phyloP scores from a whole-genome alignment of 2,329 filamentous ascomycete species.

The Hirsutella thompsonii region DNA sequence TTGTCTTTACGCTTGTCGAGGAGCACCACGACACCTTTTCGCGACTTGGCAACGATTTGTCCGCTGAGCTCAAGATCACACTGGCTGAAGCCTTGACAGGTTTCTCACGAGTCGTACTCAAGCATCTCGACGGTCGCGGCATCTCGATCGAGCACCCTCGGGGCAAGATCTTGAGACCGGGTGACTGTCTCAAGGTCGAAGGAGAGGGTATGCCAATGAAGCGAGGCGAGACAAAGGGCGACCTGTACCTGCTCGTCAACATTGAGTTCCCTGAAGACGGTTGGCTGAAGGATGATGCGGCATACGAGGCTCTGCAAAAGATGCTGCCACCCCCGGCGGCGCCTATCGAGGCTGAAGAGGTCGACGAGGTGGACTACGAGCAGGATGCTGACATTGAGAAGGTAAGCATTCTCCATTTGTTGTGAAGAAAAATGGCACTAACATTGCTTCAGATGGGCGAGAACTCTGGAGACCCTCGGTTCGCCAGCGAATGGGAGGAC shows the following conservation, averaged over 20 bases:
- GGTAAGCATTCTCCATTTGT: no score
- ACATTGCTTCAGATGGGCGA: constrained; percentile 49
- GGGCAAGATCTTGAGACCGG: constrained; percentile 71
- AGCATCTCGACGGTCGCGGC: constrained; percentile 85
- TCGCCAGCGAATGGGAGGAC: constrained; percentile 55
- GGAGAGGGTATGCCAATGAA: constrained; percentile 95
- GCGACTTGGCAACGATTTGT: constrained; percentile 72
- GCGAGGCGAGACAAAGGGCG: constrained; percentile 69
- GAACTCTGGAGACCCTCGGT: constrained; percentile 54
- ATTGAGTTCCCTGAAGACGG: constrained; percentile 80
- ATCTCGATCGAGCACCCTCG: constrained; percentile 69
- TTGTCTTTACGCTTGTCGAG: constrained; percentile 80
- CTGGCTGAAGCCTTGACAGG: constrained; percentile 76
- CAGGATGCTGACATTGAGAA: constrained; percentile 73
- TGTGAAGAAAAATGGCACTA: no score
- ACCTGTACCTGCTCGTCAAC: constrained; percentile 76
- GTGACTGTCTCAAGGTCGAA: constrained; percentile 70
- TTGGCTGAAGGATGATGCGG: constrained; percentile 63
- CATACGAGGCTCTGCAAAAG: constrained; percentile 58
- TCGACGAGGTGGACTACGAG: constrained; percentile 83
- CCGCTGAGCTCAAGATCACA: constrained; percentile 67
- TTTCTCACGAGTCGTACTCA: constrained; percentile 81
- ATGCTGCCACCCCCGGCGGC: constrained; percentile 56
- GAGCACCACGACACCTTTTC: constrained; percentile 70
- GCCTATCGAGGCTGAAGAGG: constrained; percentile 55